A percentile compares a stretch with the other conserved stretches of the same genome.
Conservation (phyloP, 2,329 filamentous ascomycete genomes). For the Talaromyces amestolkiae region DNA sequence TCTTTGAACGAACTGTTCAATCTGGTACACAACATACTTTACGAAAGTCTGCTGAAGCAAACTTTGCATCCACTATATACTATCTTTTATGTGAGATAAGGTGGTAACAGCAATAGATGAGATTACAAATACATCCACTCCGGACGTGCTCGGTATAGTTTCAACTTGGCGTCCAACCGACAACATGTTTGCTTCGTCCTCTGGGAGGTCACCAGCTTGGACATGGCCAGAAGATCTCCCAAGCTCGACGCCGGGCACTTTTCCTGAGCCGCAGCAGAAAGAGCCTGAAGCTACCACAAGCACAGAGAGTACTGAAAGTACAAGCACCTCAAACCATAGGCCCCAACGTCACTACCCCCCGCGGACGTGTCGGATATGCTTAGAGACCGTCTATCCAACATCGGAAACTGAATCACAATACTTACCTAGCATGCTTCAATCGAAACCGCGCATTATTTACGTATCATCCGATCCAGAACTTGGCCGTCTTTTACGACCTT, state of each 20-base stretch:
- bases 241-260: not conserved
- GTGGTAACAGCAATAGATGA: not conserved
- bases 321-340: conserved; percentile 22
- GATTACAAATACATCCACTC: not conserved
- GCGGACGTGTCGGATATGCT: conserved; percentile 83
- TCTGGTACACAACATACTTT: not conserved
- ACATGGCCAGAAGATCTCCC: conserved; percentile 20
- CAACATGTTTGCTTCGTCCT: conserved; percentile 4
- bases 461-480: conserved; percentile 70
- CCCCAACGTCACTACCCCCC: conserved; percentile 60
- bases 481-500: conserved; percentile 81
- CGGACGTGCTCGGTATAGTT: not conserved
- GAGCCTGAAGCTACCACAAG: conserved; percentile 20
- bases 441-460: conserved; percentile 62
- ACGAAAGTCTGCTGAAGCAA: not conserved
- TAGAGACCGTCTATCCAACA: conserved; percentile 68
- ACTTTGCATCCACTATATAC: not conserved
- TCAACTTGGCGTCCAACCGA: not conserved
- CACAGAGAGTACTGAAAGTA: conserved; percentile 21
- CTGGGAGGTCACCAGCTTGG: conserved; percentile 12
- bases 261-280: conserved; percentile 9
- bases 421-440: conserved; percentile 57
- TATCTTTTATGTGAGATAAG: conserved; percentile 3
- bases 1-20: conserved; percentile 18
- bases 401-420: conserved; percentile 55